Percentiles rank a stretch among this genome's conserved stretches.
Conservation (phyloP, 805 yeast species). For the Ogataea naganishii region DNA sequence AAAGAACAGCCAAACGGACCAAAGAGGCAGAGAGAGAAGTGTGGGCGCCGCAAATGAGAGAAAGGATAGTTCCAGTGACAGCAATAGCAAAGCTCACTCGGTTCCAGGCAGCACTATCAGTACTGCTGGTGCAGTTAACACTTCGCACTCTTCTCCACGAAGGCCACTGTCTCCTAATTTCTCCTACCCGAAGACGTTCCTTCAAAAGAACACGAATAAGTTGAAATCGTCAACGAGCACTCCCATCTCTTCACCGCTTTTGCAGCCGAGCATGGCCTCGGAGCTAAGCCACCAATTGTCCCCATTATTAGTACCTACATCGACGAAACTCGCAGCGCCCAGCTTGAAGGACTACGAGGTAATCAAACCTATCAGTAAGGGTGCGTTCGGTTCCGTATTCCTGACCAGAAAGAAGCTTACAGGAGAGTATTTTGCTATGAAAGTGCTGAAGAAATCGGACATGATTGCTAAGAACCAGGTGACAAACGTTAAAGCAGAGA, state of each 20-base stretch:
- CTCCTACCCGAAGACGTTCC: conserved; percentile 49
- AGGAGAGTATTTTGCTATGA: conserved; percentile 93
- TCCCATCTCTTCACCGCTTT: conserved; percentile 52
- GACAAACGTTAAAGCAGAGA: conserved; percentile 85
- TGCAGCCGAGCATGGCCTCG: conserved; percentile 26
- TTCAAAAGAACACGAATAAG: conserved; percentile 41
- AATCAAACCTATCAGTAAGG: conserved; percentile 87
- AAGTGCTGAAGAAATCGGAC: conserved; percentile 83
- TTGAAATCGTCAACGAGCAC: conserved; percentile 22
- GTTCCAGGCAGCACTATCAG: no score
- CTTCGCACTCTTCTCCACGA: conserved; percentile 52
- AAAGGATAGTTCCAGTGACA: no score
- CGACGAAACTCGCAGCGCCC: conserved; percentile 48
- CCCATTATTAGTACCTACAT: conserved; percentile 65
- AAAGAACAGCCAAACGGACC: no score
- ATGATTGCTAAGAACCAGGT: conserved; percentile 98
- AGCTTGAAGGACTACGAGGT: conserved; percentile 85
- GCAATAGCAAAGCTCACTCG: no score
- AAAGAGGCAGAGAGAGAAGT: no score
- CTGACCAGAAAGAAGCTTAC: conserved; percentile 75
- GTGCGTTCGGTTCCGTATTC: conserved; percentile 96
- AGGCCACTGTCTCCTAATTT: conserved; percentile 48
- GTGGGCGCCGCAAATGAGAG: no score
- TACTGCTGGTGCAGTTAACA: no score
- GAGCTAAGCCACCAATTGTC: conserved; percentile 63